Evolutionary conservation across 2,329 filamentous ascomycete species (phyloP).

Genomic region (Coniella vitis): DNA sequence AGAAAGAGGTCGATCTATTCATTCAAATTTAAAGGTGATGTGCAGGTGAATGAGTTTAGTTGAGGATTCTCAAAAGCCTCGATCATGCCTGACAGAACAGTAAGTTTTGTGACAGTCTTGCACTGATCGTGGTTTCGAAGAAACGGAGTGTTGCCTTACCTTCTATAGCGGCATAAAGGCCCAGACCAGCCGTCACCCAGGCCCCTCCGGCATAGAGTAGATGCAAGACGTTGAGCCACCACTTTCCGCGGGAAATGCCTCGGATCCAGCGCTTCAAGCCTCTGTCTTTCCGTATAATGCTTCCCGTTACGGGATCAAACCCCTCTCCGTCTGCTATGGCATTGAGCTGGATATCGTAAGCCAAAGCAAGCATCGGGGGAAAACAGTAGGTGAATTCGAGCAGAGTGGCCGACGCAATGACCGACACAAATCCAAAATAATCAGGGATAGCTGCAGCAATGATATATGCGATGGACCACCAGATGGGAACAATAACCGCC

Average conservation of each 20-base stretch:
- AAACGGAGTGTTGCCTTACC: neutral
- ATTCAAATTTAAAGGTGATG: slow-evolving; percentile 7
- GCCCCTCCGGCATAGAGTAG: slow-evolving; percentile 1
- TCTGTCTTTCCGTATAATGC: neutral
- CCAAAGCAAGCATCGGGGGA: slow-evolving; percentile 2
- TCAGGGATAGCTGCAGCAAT: slow-evolving; percentile 4
- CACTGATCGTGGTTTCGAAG: neutral
- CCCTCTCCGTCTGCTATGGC: neutral
- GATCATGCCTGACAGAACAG: slow-evolving; percentile 3
- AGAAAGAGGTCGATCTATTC: neutral
- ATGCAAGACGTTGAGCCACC: slow-evolving; percentile 3
- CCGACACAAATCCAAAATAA: slow-evolving; percentile 4
- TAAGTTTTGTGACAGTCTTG: neutral
- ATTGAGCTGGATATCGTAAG: slow-evolving; percentile 1
- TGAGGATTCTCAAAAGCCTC: slow-evolving; percentile 7
- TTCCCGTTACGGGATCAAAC: neutral
- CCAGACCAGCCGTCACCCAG: slow-evolving; percentile 4
- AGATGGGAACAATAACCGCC: slow-evolving; percentile 38
- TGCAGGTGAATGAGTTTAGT: slow-evolving; percentile 8
- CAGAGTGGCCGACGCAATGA: neutral
- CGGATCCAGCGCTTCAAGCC: neutral
- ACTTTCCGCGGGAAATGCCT: neutral
- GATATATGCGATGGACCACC: slow-evolving; percentile 3
- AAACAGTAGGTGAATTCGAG: slow-evolving; percentile 3
- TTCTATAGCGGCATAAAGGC: slow-evolving; percentile 8